Conservation (phyloP, 1,139 yeast genomes). For the Zhuliangozyma blackwelliae region DNA sequence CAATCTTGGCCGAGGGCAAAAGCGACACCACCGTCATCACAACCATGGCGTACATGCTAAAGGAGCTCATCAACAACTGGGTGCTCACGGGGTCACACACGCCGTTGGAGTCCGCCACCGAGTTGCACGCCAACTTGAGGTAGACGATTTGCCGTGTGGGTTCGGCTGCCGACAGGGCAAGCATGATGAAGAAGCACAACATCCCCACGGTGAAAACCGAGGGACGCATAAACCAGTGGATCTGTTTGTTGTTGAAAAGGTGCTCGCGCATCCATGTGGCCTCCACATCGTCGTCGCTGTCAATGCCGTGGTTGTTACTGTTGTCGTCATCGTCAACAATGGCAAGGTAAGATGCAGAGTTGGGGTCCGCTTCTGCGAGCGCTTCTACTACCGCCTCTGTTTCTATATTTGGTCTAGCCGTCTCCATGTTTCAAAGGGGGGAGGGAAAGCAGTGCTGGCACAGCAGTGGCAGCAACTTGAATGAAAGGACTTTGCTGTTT, state of each 20-base stretch:
- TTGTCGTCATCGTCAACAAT: too few species aligned
- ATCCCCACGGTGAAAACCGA: conserved; percentile 27
- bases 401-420: too few species aligned
- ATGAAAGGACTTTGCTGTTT: too few species aligned
- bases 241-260: conserved; percentile 22
- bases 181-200: conserved; percentile 20
- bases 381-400: too few species aligned
- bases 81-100: conserved; percentile 31
- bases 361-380: too few species aligned
- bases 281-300: conserved; percentile 26
- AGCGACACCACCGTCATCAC: conserved; percentile 23
- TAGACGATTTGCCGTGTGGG: conserved; percentile 23
- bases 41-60: conserved; percentile 20
- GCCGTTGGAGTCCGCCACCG: conserved; percentile 12
- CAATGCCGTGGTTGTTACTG: too few species aligned
- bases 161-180: conserved; percentile 24
- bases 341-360: too few species aligned
- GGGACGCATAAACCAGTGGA: conserved; percentile 35
- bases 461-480: too few species aligned
- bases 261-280: conserved; percentile 36
- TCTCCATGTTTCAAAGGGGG: too few species aligned
- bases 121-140: conserved; percentile 34
- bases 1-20: conserved; percentile 43
- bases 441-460: too few species aligned
- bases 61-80: conserved; percentile 31